phyloP scores from a whole-genome alignment of 2,329 filamentous ascomycete species.

The Hymenoscyphus occultus region DNA sequence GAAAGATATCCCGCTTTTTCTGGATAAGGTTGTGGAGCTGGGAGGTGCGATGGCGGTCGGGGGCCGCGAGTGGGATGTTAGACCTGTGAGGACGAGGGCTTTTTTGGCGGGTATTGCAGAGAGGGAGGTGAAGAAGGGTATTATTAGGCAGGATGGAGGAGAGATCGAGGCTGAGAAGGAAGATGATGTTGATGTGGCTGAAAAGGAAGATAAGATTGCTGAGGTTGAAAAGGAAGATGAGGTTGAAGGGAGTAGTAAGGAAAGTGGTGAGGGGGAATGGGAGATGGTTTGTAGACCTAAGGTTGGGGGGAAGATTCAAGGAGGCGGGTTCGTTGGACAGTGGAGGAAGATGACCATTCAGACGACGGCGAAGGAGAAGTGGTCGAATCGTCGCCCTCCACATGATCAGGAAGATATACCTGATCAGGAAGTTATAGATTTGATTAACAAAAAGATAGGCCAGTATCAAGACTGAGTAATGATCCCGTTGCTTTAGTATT shows the following conservation, averaged over 20 bases:
- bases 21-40: constrained; percentile 61
- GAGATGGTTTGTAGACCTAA: constrained; percentile 52
- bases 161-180: not conserved
- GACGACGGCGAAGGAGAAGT: not conserved
- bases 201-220: not conserved
- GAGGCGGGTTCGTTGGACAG: constrained; percentile 51
- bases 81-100: constrained; percentile 41
- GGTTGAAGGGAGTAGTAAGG: constrained; percentile 3
- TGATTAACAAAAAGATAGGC: not conserved
- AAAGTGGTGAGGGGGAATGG: constrained; percentile 30
- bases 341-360: constrained; percentile 31
- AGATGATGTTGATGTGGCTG: not conserved
- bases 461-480: too few species aligned
- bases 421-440: not conserved
- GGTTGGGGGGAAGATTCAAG: constrained; percentile 45
- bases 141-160: not conserved
- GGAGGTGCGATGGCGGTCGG: constrained; percentile 46
- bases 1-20: constrained; percentile 50
- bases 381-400: not conserved
- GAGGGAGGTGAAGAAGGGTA: constrained; percentile 5
- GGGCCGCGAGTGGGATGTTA: constrained; percentile 63
- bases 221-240: not conserved
- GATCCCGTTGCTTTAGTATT: too few species aligned
- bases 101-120: constrained; percentile 24
- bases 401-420: not conserved